Percentiles rank a stretch among this genome's conserved stretches.
Conservation (phyloP, 164 flowering plant genomes). For the Dillenia turbinata region DNA sequence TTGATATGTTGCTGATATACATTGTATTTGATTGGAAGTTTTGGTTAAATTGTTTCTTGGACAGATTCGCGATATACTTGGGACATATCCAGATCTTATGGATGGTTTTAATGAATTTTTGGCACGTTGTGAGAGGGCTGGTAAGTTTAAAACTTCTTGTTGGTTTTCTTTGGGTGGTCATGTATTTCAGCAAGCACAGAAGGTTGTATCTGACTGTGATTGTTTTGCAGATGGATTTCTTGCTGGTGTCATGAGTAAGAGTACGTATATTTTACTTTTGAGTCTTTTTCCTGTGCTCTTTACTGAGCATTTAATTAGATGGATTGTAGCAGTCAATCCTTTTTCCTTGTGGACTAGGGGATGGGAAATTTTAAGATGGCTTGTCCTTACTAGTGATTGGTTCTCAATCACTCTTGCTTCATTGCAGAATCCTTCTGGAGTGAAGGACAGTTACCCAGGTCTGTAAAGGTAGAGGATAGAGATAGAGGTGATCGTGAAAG, state of each 20-base stretch:
- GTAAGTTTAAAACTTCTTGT: conserved; percentile 27
- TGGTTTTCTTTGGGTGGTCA: not conserved
- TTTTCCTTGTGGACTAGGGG: too few species aligned
- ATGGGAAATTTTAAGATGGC: too few species aligned
- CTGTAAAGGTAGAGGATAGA: conserved; percentile 55
- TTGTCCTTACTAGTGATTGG: too few species aligned
- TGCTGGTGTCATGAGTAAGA: conserved; percentile 62
- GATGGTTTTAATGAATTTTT: conserved; percentile 72
- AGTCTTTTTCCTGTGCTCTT: not conserved
- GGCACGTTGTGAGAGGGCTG: conserved; percentile 60
- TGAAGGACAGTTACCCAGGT: conserved; percentile 45
- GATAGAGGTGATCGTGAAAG: conserved; percentile 57
- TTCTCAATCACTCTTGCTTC: conserved; percentile 1
- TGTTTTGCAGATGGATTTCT: conserved; percentile 69
- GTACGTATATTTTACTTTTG: conserved; percentile 36
- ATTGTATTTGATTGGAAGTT: not conserved
- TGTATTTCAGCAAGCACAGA: not conserved
- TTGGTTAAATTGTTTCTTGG: conserved; percentile 6
- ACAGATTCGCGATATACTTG: conserved; percentile 72
- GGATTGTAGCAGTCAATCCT: too few species aligned
- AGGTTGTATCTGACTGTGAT: conserved; percentile 18
- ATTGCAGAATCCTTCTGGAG: conserved; percentile 54
- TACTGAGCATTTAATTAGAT: too few species aligned
- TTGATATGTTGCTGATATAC: not conserved
- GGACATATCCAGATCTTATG: conserved; percentile 72